Evolutionary conservation across 139 green algal species (phyloP), one percentile per base, ranked within the genome.

Genomic region (Chlorella sp.): DNA sequence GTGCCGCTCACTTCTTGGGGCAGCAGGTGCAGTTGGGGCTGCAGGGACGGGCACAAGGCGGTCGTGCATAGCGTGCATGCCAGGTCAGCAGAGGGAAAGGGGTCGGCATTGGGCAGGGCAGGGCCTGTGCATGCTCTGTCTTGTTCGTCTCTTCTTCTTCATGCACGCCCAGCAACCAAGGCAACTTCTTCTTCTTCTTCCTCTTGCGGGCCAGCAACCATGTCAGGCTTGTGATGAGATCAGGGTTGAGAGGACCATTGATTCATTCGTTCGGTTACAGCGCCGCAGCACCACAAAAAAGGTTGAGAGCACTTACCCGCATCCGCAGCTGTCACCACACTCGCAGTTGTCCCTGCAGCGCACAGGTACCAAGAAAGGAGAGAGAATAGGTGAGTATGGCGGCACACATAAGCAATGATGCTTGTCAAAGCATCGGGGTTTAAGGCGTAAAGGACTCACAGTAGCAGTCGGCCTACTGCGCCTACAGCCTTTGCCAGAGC

Each of bases 261-360:
- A n/a, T n/a, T n/a, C n/a, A n/a, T n/a, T n/a, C n/a, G n/a, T n/a
- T n/a, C n/a, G n/a, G n/a, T n/a, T n/a, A n/a, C n/a, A 68, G 60
- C 60, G 18, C 15, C 60, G 18, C 60, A 68, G 60, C 60, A 68
- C 14, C 14, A 68, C 60, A 68, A 68, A 14, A 68, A 68, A 14
- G 60, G 60, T 68, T 14, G 18, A 14, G 14, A 26, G 22, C 64
- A 71, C 42, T 14, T 19, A 68, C 42, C 42, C 79, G 53, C 79
- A 85, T 30, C 79, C 79, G 28, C 79, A 85, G 79, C 68, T 85
- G 48, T 64, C 79, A 16, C 39, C 79, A 22, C 79, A 85, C 42
- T 85, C 79, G 42, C 79, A 87, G 32, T 61, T 78, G 83, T 87
- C 83, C 61, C 32, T 69, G 80, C 80, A 85, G 18, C 21, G 40